These are phyloP conservation scores for Climacium dendroides DNA, from an alignment of 225 moss, liverwort and hornwort species.

Conservation along the genomic window DNA sequence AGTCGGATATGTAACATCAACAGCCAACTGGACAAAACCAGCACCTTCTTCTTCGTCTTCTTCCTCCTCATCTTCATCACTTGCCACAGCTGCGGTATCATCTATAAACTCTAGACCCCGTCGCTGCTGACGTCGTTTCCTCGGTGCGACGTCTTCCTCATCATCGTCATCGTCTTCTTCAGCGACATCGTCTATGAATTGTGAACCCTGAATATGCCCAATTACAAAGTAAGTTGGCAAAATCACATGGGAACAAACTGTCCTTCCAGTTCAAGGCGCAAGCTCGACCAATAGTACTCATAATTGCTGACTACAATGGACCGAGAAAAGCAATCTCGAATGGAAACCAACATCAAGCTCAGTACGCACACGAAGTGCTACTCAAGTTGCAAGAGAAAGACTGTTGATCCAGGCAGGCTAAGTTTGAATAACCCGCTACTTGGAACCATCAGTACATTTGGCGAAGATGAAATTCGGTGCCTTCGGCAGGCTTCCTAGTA, in stretches of 20 bases:
- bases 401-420: not conserved
- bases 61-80: conserved; percentile 95
- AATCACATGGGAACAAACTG: not conserved
- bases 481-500: not conserved
- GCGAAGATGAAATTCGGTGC: not conserved
- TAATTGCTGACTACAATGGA: not conserved
- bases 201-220: conserved; percentile 42
- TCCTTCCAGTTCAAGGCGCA: not conserved
- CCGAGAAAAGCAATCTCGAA: not conserved
- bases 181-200: conserved; percentile 82
- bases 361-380: not conserved
- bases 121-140: conserved; percentile 67
- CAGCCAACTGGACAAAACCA: not conserved
- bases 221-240: not conserved
- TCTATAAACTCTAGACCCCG: conserved; percentile 80
- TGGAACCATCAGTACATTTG: not conserved
- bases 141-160: conserved; percentile 72
- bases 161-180: conserved; percentile 97
- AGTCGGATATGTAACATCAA: not conserved
- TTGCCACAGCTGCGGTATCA: conserved; percentile 81
- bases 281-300: not conserved
- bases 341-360: not conserved
- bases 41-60: conserved; percentile 81
- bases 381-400: not conserved
- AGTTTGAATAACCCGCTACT: not conserved